Conservation (phyloP, 2,329 filamentous ascomycete genomes). For the Paraconiothyrium brasiliense region DNA sequence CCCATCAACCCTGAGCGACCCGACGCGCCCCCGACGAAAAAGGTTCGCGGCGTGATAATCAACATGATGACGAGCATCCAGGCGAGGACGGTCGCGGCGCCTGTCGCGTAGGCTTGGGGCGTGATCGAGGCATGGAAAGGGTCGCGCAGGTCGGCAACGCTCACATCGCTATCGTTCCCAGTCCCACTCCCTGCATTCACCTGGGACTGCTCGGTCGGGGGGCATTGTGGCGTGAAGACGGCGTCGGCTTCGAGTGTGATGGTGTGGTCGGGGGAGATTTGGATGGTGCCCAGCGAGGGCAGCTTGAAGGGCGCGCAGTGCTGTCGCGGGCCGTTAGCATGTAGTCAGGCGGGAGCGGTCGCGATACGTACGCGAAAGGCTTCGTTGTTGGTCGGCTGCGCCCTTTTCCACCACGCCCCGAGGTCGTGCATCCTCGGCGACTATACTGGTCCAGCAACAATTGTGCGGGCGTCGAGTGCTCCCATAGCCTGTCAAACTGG, state of each 20-base stretch:
- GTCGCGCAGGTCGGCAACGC: constrained; percentile 75
- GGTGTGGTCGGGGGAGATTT: constrained; percentile 62
- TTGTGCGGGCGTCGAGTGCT: constrained; percentile 29
- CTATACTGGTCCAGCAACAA: constrained; percentile 48
- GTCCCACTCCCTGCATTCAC: constrained; percentile 50
- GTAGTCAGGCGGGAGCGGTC: constrained; percentile 7
- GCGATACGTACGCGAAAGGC: constrained; percentile 41
- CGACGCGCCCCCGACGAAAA: constrained; percentile 78
- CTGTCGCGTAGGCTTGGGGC: constrained; percentile 91
- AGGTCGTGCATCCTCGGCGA: constrained; percentile 43
- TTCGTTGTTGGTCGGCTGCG: constrained; percentile 40
- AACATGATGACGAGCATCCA: constrained; percentile 95
- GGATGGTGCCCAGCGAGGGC: constrained; percentile 66
- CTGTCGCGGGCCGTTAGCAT: constrained; percentile 44
- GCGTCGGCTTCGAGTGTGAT: constrained; percentile 69
- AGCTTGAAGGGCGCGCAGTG: constrained; percentile 71
- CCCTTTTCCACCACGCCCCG: constrained; percentile 35
- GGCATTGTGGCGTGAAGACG: constrained; percentile 68
- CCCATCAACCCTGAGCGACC: constrained; percentile 77
- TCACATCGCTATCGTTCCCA: constrained; percentile 47
- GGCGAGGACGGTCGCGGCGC: constrained; percentile 87
- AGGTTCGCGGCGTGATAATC: constrained; percentile 92
- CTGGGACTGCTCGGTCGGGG: constrained; percentile 43
- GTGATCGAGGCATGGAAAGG: constrained; percentile 95
- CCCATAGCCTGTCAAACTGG: constrained; percentile 41